Evolutionary conservation across 2,329 filamentous ascomycete genomes (phyloP).

Genomic region (Penicillium concentricum): DNA sequence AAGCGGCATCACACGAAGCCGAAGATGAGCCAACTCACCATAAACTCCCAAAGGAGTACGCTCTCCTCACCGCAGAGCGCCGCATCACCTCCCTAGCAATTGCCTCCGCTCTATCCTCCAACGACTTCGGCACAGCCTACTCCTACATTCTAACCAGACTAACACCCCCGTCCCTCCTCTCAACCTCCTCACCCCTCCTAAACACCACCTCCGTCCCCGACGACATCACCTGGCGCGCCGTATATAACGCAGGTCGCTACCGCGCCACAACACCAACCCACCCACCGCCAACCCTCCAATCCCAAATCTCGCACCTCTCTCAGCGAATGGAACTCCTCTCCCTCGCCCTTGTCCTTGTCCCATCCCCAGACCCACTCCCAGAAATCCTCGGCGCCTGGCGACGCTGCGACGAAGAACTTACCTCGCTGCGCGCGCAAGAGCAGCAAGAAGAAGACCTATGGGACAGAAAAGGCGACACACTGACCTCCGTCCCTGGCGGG

Average conservation of each 20-base stretch:
- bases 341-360: conserved; percentile 60
- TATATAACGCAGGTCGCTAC: conserved; percentile 61
- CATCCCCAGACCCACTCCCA: conserved; percentile 54
- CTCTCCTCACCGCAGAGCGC: conserved; percentile 42
- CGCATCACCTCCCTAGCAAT: conserved; percentile 49
- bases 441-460: conserved; percentile 57
- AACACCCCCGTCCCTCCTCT: conserved; percentile 35
- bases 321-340: conserved; percentile 66
- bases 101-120: conserved; percentile 42
- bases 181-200: conserved; percentile 26
- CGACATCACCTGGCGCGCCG: conserved; percentile 64
- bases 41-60: conserved; percentile 26
- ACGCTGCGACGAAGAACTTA: conserved; percentile 61
- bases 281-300: conserved; percentile 31
- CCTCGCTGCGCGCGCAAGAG: conserved; percentile 53
- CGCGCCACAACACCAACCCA: conserved; percentile 35
- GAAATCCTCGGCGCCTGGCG: conserved; percentile 64
- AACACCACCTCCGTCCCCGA: conserved; percentile 42
- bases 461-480: conserved; percentile 54
- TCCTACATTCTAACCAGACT: conserved; percentile 64
- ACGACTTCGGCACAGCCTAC: conserved; percentile 61
- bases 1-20: conserved; percentile 20
- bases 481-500: conserved; percentile 42
- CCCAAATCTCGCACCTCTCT: conserved; percentile 56
- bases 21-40: conserved; percentile 9